Evolutionary conservation across 495 filamentous ascomycete species (phyloP).

Genomic region (Aspergillus homomorphus): DNA sequence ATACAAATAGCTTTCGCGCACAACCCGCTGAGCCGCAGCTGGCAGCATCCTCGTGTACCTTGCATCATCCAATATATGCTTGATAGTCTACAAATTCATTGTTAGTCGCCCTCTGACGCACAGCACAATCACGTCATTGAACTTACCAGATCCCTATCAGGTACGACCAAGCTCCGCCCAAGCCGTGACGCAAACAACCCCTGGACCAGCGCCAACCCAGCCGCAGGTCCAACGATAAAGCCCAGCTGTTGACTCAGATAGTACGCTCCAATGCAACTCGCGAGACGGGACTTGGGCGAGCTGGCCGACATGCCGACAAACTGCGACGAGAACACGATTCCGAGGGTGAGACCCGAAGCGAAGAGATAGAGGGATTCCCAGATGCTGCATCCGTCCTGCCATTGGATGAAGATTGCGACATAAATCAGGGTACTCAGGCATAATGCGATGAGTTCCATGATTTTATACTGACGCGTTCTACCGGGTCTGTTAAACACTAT

Average conservation of each 20-base stretch:
- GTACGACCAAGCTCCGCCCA: slow-evolving; percentile 9
- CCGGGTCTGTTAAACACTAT: too few species aligned
- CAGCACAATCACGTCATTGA: too few species aligned
- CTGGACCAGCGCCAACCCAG: slow-evolving; percentile 24
- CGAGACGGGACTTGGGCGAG: slow-evolving; percentile 21
- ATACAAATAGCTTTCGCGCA: slow-evolving; percentile 23
- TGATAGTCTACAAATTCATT: slow-evolving; percentile 23
- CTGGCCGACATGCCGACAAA: slow-evolving; percentile 31
- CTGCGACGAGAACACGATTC: slow-evolving; percentile 27
- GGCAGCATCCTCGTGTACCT: slow-evolving; percentile 20
- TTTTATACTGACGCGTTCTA: slow-evolving; percentile 30
- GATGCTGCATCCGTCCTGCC: slow-evolving; percentile 23
- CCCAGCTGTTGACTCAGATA: slow-evolving; percentile 38
- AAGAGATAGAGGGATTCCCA: slow-evolving; percentile 24
- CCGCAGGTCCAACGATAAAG: slow-evolving; percentile 28
- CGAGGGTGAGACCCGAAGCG: slow-evolving; percentile 22
- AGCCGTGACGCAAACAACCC: slow-evolving; percentile 20
- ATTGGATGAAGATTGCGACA: slow-evolving; percentile 26
- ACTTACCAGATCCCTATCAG: too few species aligned
- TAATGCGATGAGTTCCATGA: slow-evolving; percentile 19
- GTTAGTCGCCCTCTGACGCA: not conserved
- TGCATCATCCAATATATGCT: slow-evolving; percentile 25
- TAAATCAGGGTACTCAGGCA: slow-evolving; percentile 14
- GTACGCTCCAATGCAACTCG: slow-evolving; percentile 30
- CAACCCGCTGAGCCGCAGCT: slow-evolving; percentile 10